Evolutionary conservation across 2,329 filamentous ascomycete genomes (phyloP).

Genomic region (Fusarium humuli): DNA sequence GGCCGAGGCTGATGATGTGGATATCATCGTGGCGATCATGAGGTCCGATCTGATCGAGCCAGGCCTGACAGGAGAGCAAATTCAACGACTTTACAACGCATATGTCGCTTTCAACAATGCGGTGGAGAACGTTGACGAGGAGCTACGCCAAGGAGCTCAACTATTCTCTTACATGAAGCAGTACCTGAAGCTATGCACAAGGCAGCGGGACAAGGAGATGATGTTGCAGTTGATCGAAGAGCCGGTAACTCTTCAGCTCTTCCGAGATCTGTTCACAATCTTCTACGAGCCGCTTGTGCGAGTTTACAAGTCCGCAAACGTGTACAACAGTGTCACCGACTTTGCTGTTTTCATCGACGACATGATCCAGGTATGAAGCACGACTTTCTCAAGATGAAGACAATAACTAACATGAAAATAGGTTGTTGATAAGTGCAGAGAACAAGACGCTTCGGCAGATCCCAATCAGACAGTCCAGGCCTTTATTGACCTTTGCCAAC

Average conservation of each 20-base stretch:
- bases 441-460: constrained; percentile 88
- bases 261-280: constrained; percentile 96
- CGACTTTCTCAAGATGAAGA: neutral
- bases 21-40: constrained; percentile 87
- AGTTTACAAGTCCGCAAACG: constrained; percentile 98
- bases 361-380: constrained; percentile 76
- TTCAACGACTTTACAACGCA: constrained; percentile 89
- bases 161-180: constrained; percentile 96
- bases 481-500: constrained; percentile 95
- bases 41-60: constrained; percentile 82
- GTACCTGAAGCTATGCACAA: constrained; percentile 88
- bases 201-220: constrained; percentile 95
- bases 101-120: constrained; percentile 97
- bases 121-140: constrained; percentile 89
- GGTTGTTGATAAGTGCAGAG: constrained; percentile 73
- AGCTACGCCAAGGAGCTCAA: constrained; percentile 88
- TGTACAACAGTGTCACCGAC: constrained; percentile 97
- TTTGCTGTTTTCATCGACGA: constrained; percentile 95
- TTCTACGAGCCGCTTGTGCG: constrained; percentile 98
- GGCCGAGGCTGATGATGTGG: constrained; percentile 78
- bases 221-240: constrained; percentile 97
- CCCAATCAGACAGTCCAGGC: constrained; percentile 98
- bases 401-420: constrained; percentile 44
- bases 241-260: constrained; percentile 94
- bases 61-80: constrained; percentile 77